A percentile compares a stretch with the other conserved stretches of the same genome.
Conservation (phyloP, 768 basidiomycete genomes). For the Podaxis sp. region DNA sequence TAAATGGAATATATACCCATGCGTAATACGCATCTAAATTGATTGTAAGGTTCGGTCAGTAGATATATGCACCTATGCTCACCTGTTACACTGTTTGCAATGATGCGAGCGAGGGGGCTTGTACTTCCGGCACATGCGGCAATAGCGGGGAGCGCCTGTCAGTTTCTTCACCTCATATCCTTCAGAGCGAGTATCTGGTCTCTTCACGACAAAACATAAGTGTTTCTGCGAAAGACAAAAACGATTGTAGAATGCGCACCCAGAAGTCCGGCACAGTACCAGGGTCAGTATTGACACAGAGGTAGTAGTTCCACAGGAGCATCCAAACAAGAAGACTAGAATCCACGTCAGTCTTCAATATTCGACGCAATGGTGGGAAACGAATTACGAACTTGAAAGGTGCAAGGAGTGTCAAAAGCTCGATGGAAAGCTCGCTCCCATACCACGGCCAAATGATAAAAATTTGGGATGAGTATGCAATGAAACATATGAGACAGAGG, state of each 20-base stretch:
- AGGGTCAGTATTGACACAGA: constrained; percentile 82
- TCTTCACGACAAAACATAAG: constrained; percentile 37
- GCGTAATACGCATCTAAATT: constrained; percentile 72
- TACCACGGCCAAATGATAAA: constrained; percentile 95
- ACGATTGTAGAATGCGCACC: constrained; percentile 45
- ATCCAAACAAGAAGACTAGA: constrained; percentile 70
- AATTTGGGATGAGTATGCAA: constrained; percentile 85
- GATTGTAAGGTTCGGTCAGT: constrained; percentile 4
- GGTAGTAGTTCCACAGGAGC: constrained; percentile 85
- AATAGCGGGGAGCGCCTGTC: constrained; percentile 81
- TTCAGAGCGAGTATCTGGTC: constrained; percentile 69
- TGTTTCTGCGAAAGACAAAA: neutral
- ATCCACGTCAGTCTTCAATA: neutral
- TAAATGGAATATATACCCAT: constrained; percentile 61
- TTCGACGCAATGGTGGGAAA: too few relatives aligned
- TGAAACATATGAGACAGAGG: constrained; percentile 76
- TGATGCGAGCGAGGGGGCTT: constrained; percentile 93
- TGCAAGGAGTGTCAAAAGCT: constrained; percentile 70
- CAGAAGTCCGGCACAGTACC: constrained; percentile 77
- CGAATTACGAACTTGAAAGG: constrained; percentile 82
- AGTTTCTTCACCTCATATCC: constrained; percentile 90
- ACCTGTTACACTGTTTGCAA: constrained; percentile 85
- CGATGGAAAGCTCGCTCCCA: constrained; percentile 66
- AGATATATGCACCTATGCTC: constrained; percentile 24
- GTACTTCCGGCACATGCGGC: constrained; percentile 79